Conservation (phyloP, 2,329 filamentous ascomycete genomes). For the Paracoccidioides brasiliensis region DNA sequence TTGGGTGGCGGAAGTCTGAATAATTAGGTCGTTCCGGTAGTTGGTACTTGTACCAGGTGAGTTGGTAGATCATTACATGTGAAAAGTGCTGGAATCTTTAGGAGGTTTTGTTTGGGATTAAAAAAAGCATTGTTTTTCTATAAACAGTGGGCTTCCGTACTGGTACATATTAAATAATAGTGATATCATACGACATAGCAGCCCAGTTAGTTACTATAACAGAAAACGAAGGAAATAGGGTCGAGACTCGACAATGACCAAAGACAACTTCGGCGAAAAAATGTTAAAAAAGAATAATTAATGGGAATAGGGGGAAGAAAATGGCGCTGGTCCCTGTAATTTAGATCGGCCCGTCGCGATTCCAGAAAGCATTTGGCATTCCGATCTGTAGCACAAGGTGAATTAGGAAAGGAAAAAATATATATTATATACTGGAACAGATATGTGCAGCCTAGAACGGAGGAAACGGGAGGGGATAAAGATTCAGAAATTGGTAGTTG, state of each 20-base stretch:
- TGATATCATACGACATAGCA: background rate
- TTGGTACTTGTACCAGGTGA: background rate
- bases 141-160: background rate
- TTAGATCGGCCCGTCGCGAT: background rate
- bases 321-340: background rate
- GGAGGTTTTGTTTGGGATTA: too few relatives aligned
- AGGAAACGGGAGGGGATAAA: background rate
- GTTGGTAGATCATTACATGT: background rate
- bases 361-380: background rate
- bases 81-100: background rate
- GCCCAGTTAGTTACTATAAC: background rate
- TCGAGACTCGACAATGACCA: background rate
- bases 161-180: background rate
- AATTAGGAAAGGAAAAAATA: background rate
- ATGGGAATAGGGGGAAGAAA: background rate
- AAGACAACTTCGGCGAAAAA: background rate
- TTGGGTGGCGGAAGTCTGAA: background rate
- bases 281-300: background rate
- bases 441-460: background rate
- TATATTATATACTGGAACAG: background rate
- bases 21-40: background rate
- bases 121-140: background rate
- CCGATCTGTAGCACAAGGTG: background rate
- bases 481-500: background rate
- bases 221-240: background rate